Evolutionary conservation across 2,329 filamentous ascomycete species (phyloP).

Genomic region (Lasiodiplodia sp.): DNA sequence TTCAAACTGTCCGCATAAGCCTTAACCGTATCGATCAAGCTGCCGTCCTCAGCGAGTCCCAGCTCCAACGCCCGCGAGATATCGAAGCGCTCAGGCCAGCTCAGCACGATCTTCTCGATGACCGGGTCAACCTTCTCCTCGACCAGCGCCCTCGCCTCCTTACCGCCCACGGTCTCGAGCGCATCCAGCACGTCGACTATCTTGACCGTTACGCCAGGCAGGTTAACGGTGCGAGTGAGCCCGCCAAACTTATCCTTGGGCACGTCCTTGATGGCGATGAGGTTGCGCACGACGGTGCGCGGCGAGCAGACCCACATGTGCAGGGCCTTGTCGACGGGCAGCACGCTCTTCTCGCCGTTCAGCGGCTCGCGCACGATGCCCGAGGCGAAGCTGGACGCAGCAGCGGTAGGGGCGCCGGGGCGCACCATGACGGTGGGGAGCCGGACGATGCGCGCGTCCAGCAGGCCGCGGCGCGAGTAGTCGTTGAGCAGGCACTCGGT

Average conservation of each 20-base stretch:
- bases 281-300: slow-evolving; percentile 59
- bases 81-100: slow-evolving; percentile 61
- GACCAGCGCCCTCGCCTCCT: slow-evolving; percentile 56
- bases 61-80: slow-evolving; percentile 62
- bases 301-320: slow-evolving; percentile 64
- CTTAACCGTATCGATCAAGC: slow-evolving; percentile 48
- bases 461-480: slow-evolving; percentile 62
- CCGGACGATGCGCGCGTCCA: slow-evolving; percentile 63
- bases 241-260: slow-evolving; percentile 53
- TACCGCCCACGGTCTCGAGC: slow-evolving; percentile 58
- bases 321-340: slow-evolving; percentile 57
- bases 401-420: slow-evolving; percentile 63
- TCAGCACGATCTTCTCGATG: slow-evolving; percentile 57
- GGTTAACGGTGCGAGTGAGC: slow-evolving; percentile 56
- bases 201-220: slow-evolving; percentile 60
- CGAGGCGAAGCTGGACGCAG: slow-evolving; percentile 66
- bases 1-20: slow-evolving; percentile 28
- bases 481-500: slow-evolving; percentile 67
- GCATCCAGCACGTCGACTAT: slow-evolving; percentile 63
- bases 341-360: slow-evolving; percentile 55
- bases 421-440: slow-evolving; percentile 67
- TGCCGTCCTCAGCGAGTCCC: slow-evolving; percentile 59
- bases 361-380: slow-evolving; percentile 69
- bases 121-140: slow-evolving; percentile 55
- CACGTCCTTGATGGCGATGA: slow-evolving; percentile 58